Conservation (phyloP, 805 yeast genomes). For the Sungouiella blattae region DNA sequence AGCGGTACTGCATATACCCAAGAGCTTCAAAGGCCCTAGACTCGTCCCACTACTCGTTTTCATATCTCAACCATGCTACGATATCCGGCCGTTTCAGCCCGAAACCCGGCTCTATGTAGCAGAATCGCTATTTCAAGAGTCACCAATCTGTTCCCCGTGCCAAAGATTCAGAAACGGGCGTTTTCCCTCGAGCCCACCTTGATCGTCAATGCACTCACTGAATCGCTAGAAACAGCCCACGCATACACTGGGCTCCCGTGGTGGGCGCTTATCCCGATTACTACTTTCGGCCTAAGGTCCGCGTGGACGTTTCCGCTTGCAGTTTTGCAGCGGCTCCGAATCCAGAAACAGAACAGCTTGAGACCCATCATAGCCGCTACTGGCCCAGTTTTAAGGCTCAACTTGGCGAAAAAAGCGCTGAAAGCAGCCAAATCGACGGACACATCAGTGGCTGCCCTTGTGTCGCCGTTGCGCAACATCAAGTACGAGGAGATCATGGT, state of each 20-base stretch:
- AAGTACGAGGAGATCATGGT: slow-evolving; percentile 76
- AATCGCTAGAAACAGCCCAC: slow-evolving; percentile 48
- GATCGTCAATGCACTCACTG: slow-evolving; percentile 31
- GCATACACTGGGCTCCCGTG: slow-evolving; percentile 67
- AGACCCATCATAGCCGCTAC: slow-evolving; percentile 71
- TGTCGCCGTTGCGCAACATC: slow-evolving; percentile 41
- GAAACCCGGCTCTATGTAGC: no score
- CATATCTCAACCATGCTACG: slow-evolving; percentile 1
- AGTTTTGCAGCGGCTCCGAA: slow-evolving; percentile 62
- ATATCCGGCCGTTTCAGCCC: not conserved
- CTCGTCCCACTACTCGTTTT: not conserved
- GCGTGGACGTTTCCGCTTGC: slow-evolving; percentile 76
- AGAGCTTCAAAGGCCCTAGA: no score
- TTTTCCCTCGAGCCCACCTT: slow-evolving; percentile 31
- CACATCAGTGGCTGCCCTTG: slow-evolving; percentile 22
- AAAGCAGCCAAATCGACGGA: slow-evolving; percentile 13
- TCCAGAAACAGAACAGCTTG: slow-evolving; percentile 66
- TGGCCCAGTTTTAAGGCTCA: slow-evolving; percentile 66
- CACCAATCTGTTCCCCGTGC: no score
- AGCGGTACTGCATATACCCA: no score
- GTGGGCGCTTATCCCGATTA: slow-evolving; percentile 74
- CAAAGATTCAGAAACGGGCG: not conserved
- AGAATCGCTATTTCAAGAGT: no score
- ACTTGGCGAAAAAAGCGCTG: slow-evolving; percentile 48
- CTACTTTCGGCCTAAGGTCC: slow-evolving; percentile 65